Evolutionary conservation across 2,329 filamentous ascomycete genomes (phyloP).

Genomic region (Aspergillus ochraceoroseus): DNA sequence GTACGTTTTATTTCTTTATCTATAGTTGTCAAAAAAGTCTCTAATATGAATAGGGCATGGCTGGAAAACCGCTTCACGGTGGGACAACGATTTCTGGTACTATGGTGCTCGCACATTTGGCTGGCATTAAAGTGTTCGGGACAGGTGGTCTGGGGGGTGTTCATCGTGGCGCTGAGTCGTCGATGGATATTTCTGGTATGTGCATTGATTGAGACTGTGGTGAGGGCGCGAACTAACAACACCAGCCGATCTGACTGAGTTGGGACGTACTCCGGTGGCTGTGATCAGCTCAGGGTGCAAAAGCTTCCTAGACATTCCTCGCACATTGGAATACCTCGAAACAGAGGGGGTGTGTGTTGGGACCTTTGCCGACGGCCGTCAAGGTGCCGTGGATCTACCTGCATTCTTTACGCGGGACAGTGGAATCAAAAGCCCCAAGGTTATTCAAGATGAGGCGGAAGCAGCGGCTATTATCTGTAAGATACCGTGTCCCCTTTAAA

Average conservation of each 20-base stretch:
- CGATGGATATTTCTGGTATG: constrained; percentile 75
- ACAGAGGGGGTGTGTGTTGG: constrained; percentile 71
- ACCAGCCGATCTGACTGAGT: constrained; percentile 82
- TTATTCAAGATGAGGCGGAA: constrained; percentile 69
- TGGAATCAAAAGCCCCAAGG: constrained; percentile 69
- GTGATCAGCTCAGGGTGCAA: constrained; percentile 91
- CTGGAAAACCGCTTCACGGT: constrained; percentile 68
- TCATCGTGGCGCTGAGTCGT: constrained; percentile 77
- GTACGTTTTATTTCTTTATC: constrained; percentile 44
- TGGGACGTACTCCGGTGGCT: constrained; percentile 81
- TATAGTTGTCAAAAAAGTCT: neutral
- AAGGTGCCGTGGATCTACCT: constrained; percentile 73
- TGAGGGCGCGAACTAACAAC: constrained; percentile 3
- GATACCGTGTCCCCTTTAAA: constrained; percentile 26
- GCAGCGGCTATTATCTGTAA: constrained; percentile 80
- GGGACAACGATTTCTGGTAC: constrained; percentile 93
- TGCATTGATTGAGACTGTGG: neutral
- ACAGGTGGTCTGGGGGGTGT: constrained; percentile 94
- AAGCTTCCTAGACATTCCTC: constrained; percentile 86
- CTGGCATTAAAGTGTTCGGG: constrained; percentile 87
- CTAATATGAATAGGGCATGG: constrained; percentile 49
- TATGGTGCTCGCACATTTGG: constrained; percentile 79
- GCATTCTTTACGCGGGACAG: constrained; percentile 91
- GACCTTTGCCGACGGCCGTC: constrained; percentile 80
- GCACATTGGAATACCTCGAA: constrained; percentile 77